phyloP scores from a whole-genome alignment of 1,284 basidiomycete species.

The Rhizoctonia solani region DNA sequence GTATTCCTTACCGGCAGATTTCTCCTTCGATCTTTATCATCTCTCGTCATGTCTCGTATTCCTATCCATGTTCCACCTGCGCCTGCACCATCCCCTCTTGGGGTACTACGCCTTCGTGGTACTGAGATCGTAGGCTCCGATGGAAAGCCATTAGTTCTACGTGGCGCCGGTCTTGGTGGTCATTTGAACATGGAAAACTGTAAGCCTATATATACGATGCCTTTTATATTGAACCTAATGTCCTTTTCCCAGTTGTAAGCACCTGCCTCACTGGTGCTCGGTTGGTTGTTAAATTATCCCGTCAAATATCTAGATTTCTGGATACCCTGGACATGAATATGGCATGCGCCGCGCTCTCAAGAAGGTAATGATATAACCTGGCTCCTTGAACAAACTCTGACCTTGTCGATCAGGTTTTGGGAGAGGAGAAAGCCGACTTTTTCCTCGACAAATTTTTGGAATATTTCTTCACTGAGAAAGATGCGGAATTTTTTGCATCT shows the following conservation, averaged over 20 bases:
- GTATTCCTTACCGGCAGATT: not conserved
- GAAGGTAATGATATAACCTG: slow-evolving; percentile 46
- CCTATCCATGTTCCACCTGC: slow-evolving; percentile 36
- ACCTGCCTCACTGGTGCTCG: not conserved
- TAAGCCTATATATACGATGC: slow-evolving; percentile 46
- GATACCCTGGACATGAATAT: slow-evolving; percentile 63
- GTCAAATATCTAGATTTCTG: slow-evolving; percentile 42
- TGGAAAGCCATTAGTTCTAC: slow-evolving; percentile 60
- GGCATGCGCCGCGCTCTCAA: slow-evolving; percentile 70
- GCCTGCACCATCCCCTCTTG: slow-evolving; percentile 37
- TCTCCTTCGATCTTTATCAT: not conserved
- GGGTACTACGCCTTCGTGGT: slow-evolving; percentile 57
- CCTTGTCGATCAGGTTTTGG: slow-evolving; percentile 46
- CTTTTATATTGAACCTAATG: slow-evolving; percentile 14
- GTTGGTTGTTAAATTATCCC: not conserved
- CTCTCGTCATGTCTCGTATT: slow-evolving; percentile 19
- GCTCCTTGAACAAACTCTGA: not conserved
- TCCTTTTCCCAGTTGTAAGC: slow-evolving; percentile 8
- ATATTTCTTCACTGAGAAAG: slow-evolving; percentile 49
- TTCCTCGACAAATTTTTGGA: slow-evolving; percentile 72
- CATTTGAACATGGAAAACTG: slow-evolving; percentile 77
- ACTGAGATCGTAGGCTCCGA: slow-evolving; percentile 61
- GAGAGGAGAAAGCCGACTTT: slow-evolving; percentile 58
- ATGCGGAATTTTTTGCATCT: slow-evolving; percentile 47
- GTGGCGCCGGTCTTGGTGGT: slow-evolving; percentile 69